These are phyloP conservation scores for Cicer yamashitae DNA, from an alignment of 306 rosid genomes.

Conservation along the genomic window DNA sequence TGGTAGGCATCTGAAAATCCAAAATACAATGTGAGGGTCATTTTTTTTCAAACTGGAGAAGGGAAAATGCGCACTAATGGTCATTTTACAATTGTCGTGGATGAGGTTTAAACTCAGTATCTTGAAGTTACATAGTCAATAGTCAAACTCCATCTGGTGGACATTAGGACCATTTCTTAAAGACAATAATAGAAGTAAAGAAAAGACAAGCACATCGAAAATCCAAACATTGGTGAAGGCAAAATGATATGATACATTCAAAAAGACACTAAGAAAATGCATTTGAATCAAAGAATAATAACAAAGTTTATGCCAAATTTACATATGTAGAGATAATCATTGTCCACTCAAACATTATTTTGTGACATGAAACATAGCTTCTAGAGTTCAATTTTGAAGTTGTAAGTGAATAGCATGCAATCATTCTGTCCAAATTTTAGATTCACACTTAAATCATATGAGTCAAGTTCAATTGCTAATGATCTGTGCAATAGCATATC, in stretches of 20 bases:
- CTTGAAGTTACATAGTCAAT: too few relatives aligned
- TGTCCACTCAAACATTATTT: conserved; percentile 4
- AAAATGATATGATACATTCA: conserved; percentile 12
- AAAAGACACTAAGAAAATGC: conserved; percentile 6
- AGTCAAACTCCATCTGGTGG: too few relatives aligned
- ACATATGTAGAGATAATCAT: conserved; percentile 6
- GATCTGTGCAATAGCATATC: not conserved
- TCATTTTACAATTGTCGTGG: too few relatives aligned
- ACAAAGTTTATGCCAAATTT: conserved; percentile 13
- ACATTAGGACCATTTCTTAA: not conserved
- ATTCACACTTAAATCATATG: not conserved
- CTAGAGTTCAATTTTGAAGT: not conserved
- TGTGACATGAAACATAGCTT: not conserved
- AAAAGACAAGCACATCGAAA: not conserved
- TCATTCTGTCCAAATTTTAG: conserved; percentile 13
- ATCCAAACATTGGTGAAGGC: not conserved
- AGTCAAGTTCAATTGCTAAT: not conserved
- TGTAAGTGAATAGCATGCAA: conserved; percentile 6
- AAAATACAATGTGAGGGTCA: conserved; percentile 39
- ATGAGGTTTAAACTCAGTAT: too few relatives aligned
- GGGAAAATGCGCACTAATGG: too few relatives aligned
- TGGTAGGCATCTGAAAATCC: conserved; percentile 69
- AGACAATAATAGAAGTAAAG: not conserved
- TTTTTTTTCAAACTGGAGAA: too few relatives aligned
- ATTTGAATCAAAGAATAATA: not conserved